Conservation (phyloP, 495 filamentous ascomycete species). For the Aspergillus kassunensis region DNA sequence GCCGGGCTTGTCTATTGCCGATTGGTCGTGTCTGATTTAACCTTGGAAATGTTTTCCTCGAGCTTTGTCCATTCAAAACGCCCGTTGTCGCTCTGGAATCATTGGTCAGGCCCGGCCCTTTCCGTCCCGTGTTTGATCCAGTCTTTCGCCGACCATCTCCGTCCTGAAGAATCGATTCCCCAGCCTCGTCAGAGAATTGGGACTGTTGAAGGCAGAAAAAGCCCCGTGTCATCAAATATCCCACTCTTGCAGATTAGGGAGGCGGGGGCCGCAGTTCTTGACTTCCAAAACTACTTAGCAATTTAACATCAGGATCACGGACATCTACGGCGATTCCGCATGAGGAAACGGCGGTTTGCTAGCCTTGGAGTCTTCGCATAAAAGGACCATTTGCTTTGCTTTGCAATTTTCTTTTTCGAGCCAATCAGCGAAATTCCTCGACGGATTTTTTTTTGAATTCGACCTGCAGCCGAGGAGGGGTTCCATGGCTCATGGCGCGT, state of each 20-base stretch:
- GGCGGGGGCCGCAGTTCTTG: neutral
- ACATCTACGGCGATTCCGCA: neutral
- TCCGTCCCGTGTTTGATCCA: conserved; percentile 36
- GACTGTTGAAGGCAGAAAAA: neutral
- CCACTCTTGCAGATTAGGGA: neutral
- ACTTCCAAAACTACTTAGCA: neutral
- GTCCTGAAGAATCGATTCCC: neutral
- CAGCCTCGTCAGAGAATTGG: neutral
- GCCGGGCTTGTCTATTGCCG: conserved; percentile 1
- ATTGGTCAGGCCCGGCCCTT: conserved; percentile 41
- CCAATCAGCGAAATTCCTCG: conserved; percentile 40
- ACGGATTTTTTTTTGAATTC: conserved; percentile 25
- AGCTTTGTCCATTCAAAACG: conserved; percentile 11
- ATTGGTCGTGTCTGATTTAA: conserved; percentile 9
- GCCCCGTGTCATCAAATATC: neutral
- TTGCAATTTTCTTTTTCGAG: conserved; percentile 13
- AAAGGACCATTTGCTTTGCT: conserved; percentile 28
- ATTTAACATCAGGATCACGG: conserved; percentile 3
- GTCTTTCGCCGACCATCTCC: conserved; percentile 9
- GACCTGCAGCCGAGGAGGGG: conserved; percentile 28
- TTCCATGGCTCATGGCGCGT: conserved; percentile 16
- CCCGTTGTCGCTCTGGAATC: conserved; percentile 8
- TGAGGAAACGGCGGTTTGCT: conserved; percentile 23
- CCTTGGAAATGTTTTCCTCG: neutral
- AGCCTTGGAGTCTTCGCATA: conserved; percentile 22